These are phyloP conservation scores for Candida dajiaensis DNA, from an alignment of 805 yeast genomes.

Conservation along the genomic window DNA sequence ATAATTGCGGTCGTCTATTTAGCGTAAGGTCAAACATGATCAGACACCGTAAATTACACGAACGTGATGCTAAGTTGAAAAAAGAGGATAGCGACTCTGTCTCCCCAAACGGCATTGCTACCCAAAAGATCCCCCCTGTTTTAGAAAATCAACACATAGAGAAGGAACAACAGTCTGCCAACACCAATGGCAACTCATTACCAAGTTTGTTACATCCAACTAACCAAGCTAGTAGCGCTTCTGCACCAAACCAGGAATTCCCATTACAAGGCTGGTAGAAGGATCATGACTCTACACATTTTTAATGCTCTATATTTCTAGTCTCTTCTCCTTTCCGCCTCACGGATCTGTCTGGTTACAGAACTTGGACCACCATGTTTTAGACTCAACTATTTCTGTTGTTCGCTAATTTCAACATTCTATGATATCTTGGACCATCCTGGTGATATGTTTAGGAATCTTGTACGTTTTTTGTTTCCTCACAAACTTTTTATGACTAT, in stretches of 20 bases:
- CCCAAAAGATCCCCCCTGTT: not conserved
- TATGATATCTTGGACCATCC: not conserved
- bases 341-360: not conserved
- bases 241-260: not conserved
- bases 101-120: not conserved
- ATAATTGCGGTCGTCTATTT: conserved; percentile 61
- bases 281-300: not conserved
- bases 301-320: not conserved
- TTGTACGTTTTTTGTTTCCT: not conserved
- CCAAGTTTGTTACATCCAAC: conserved; percentile 5
- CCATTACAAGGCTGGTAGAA: not conserved
- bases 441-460: not conserved
- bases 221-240: conserved; percentile 1
- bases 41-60: conserved; percentile 69
- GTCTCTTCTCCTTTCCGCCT: not conserved
- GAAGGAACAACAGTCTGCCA: not conserved
- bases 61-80: conserved; percentile 20
- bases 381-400: not conserved
- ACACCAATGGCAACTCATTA: not conserved
- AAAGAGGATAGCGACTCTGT: not conserved
- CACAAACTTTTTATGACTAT: not conserved
- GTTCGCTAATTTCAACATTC: too few species aligned
- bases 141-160: not conserved
- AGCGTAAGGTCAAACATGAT: conserved; percentile 77
- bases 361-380: not conserved